A percentile compares a stretch with the other conserved stretches of the same genome.
phyloP scores from a whole-genome alignment of 1,284 basidiomycete species.

The Sutorius eximius region DNA sequence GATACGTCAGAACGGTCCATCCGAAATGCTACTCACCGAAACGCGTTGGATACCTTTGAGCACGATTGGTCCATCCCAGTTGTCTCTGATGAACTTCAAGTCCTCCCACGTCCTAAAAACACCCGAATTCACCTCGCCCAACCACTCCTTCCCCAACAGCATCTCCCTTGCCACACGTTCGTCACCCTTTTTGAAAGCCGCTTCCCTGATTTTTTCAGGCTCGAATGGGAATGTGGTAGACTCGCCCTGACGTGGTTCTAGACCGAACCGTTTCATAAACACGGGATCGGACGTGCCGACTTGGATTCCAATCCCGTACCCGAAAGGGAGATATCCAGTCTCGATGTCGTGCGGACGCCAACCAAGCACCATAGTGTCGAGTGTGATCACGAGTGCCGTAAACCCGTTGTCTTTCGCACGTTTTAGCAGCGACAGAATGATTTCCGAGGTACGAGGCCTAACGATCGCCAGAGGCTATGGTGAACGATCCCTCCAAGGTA shows the following conservation, averaged over 20 bases:
- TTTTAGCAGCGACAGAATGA: conserved; percentile 48
- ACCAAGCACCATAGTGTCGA: conserved; percentile 50
- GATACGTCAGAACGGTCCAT: neutral
- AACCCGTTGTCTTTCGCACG: conserved; percentile 54
- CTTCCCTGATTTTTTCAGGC: conserved; percentile 41
- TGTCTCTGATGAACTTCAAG: conserved; percentile 57
- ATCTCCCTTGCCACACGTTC: conserved; percentile 39
- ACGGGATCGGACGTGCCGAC: conserved; percentile 52
- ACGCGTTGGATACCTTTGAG: conserved; percentile 70
- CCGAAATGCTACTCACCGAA: conserved; percentile 37
- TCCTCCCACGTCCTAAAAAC: conserved; percentile 66
- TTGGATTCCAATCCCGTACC: conserved; percentile 45
- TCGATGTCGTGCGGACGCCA: conserved; percentile 53
- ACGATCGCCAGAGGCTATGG: neutral
- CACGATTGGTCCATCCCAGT: conserved; percentile 73
- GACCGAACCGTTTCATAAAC: conserved; percentile 45
- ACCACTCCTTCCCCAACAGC: conserved; percentile 53
- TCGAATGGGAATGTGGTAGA: conserved; percentile 58
- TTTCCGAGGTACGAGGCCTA: conserved; percentile 49
- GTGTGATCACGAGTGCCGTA: conserved; percentile 51
- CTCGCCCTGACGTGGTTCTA: conserved; percentile 33
- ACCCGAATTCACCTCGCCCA: conserved; percentile 60
- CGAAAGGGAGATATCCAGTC: conserved; percentile 36
- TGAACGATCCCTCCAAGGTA: neutral
- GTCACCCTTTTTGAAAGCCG: conserved; percentile 45